Evolutionary conservation across 805 yeast genomes (phyloP).

Genomic region (Lachancea sp.): DNA sequence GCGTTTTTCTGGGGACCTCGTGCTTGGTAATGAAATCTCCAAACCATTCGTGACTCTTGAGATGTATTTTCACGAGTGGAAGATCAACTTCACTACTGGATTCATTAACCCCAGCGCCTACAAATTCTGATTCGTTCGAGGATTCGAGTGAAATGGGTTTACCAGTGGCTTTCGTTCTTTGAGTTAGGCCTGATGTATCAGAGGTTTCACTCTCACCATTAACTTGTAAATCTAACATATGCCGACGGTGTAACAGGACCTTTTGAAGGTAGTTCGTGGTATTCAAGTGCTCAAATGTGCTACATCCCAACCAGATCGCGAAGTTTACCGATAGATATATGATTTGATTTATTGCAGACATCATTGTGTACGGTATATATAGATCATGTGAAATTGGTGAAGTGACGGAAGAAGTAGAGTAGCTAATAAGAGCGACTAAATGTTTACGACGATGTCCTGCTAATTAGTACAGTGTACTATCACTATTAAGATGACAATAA

Average conservation of each 20-base stretch:
- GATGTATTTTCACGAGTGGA: constrained; percentile 29
- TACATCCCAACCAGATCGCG: too few species aligned
- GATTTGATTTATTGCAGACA: neutral
- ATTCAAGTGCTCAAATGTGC: neutral
- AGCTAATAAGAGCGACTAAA: too few species aligned
- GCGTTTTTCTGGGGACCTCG: constrained; percentile 80
- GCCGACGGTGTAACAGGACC: neutral
- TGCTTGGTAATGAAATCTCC: constrained; percentile 61
- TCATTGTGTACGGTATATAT: neutral
- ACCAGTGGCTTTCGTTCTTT: neutral
- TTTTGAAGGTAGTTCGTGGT: neutral
- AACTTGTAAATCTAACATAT: constrained; percentile 1
- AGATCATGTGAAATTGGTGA: constrained; percentile 1
- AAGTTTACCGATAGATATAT: neutral
- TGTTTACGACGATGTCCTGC: too few species aligned
- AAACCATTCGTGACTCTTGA: constrained; percentile 40
- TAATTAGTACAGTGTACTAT: too few species aligned
- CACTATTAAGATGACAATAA: too few species aligned
- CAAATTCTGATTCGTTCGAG: neutral
- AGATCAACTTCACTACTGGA: constrained; percentile 25
- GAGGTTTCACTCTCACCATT: neutral
- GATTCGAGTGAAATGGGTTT: neutral
- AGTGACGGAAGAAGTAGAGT: too few species aligned
- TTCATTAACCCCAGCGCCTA: neutral
- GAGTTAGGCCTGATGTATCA: constrained; percentile 1